Evolutionary conservation across 805 yeast genomes (phyloP), one percentile per base, ranked within the genome.

Genomic region (Ogataea ganodermae): DNA sequence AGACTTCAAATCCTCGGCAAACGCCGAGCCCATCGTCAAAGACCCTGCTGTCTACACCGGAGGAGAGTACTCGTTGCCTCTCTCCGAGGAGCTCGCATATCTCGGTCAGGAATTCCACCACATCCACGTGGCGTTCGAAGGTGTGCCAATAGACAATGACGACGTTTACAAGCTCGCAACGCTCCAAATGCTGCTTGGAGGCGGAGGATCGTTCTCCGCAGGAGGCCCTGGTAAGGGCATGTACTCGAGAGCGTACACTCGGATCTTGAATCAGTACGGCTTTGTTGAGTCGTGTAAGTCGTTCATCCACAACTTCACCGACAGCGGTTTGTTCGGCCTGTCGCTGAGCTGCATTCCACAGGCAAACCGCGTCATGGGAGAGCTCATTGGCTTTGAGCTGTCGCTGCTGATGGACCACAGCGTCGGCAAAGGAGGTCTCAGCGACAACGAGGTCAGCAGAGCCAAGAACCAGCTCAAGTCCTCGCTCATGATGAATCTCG

Each of bases 221-320:
- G 99, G 99, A 55, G 99, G 99, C 0, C 99, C 99, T 14, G 99
- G 99, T 45, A 94, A 94, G 68, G 99, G 99, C 3, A 91, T 94
- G 98, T 94, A 90, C 65, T 89, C 97, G 3, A 78, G 98, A 49
- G 79, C 95, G 20, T 94, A 90, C 71, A 89, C 96, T 0, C 81
- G 90, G 57, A 96, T 94, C 2, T 74, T 94, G 63, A 92, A 92
- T 68, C 94, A 86, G 64, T 88, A 86, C 63, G 96, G 95, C 32
- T 91, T 86, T 64, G 83, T 94, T 43, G 99, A 94, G 62, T 84
- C 86, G 59, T 89, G 96, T 65, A 74, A 83, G 59, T 80, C 95
- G 6, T 90, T 91, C 71, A 89, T 90, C 66, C 96, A 90, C 67
- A 82, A 96, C 18, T 92, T 89, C 71, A 78, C 88, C 1, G 96